These are phyloP conservation scores for Penicillium tannophilum DNA, from an alignment of 495 filamentous ascomycete genomes.

Conservation along the genomic window DNA sequence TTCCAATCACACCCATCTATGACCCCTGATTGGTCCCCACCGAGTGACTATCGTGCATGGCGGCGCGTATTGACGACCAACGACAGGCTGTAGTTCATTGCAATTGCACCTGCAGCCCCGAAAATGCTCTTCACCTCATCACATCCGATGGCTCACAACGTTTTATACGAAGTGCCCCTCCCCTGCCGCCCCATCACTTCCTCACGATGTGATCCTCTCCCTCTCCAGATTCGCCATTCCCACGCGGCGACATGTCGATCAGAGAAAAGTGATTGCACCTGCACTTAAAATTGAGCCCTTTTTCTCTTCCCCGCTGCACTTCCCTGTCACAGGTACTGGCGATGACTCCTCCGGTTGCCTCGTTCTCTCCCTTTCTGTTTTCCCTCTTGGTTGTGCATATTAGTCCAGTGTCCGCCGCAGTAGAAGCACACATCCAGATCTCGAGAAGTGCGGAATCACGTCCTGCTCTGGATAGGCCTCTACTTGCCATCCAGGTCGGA, in stretches of 20 bases:
- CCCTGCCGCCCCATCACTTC: constrained; percentile 26
- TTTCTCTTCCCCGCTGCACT: constrained; percentile 18
- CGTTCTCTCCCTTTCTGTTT: constrained; percentile 14
- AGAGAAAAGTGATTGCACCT: constrained; percentile 18
- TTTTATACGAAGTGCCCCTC: constrained; percentile 28
- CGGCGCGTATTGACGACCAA: constrained; percentile 43
- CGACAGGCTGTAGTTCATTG: constrained; percentile 20
- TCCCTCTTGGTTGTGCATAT: constrained; percentile 18
- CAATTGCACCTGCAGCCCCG: constrained; percentile 19
- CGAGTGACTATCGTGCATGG: constrained; percentile 30
- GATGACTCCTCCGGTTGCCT: constrained; percentile 23
- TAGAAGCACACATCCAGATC: constrained; percentile 13
- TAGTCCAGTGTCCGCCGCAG: constrained; percentile 9
- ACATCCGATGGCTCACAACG: constrained; percentile 29
- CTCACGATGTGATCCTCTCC: constrained; percentile 21
- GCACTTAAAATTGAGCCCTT: constrained; percentile 21
- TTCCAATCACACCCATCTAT: constrained; percentile 1
- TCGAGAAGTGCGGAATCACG: constrained; percentile 11
- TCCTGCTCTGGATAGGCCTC: constrained; percentile 49
- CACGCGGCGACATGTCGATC: constrained; percentile 30
- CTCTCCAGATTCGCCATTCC: constrained; percentile 22
- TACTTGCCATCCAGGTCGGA: constrained; percentile 73
- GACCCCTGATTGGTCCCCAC: constrained; percentile 24
- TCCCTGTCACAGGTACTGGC: constrained; percentile 21
- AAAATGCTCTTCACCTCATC: constrained; percentile 32